Conservation (phyloP, 1,139 yeast species). For the Debaryomycetaceae sp. region DNA sequence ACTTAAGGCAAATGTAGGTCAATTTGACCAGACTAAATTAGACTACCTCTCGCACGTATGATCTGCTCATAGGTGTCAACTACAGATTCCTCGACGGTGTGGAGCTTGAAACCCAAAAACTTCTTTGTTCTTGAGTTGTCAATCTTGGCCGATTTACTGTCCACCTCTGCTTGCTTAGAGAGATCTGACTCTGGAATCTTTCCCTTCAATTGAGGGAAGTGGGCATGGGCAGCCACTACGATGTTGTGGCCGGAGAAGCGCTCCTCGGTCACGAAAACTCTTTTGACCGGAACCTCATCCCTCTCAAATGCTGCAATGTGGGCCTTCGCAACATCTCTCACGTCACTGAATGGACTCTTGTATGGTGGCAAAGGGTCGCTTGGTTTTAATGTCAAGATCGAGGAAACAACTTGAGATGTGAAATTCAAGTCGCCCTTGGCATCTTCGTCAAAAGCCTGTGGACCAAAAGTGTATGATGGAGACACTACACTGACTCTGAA, state of each 20-base stretch:
- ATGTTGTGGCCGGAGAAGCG: conserved; percentile 16
- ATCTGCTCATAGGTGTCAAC: conserved; percentile 40
- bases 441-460: conserved; percentile 32
- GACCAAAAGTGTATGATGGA: conserved; percentile 48
- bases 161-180: conserved; percentile 4
- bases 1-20: too few relatives aligned
- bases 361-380: conserved; percentile 7
- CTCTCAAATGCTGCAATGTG: conserved; percentile 31
- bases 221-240: conserved; percentile 5
- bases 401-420: conserved; percentile 11
- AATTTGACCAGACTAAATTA: conserved; percentile 1
- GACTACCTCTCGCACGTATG: not conserved
- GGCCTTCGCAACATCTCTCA: conserved; percentile 6
- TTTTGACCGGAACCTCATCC: conserved; percentile 11
- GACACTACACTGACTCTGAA: conserved; percentile 39
- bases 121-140: conserved; percentile 28
- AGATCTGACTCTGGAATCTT: conserved; percentile 6
- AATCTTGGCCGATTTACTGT: conserved; percentile 16
- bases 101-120: conserved; percentile 32
- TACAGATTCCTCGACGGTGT: conserved; percentile 32
- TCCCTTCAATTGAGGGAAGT: conserved; percentile 6
- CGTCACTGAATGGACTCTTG: conserved; percentile 3
- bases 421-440: conserved; percentile 16
- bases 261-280: conserved; percentile 12
- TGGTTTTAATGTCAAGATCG: conserved; percentile 11